Base-by-base conservation (phyloP, 2,329 filamentous ascomycete genomes). In the Purpureocillium takamizusanense region DNA sequence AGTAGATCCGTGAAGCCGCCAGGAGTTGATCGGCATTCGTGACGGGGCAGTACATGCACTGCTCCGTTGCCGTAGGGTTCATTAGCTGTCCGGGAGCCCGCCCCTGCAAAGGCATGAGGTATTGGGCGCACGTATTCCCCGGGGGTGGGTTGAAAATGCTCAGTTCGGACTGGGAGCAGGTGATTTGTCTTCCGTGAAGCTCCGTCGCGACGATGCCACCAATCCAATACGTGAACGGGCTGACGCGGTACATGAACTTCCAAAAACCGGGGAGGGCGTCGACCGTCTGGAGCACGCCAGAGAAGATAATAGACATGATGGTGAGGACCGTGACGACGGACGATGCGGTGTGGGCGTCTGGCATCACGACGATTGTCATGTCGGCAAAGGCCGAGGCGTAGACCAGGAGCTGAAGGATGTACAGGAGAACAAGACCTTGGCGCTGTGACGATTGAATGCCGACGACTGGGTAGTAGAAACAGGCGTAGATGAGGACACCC, bases 371-470 rank as follows among this genome's bases (percentile, higher is more conserved):
- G 40, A 88, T 84, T 28, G 78, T 73, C 74, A 88, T 78, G 50
- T 85, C 77, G 0, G 83, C 77, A 48, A 88, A 88, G 0, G 83
- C 78, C 12, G 73, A 78, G 35, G 81, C 76, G 57, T 81, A 88
- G 46, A 88, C 64, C 52, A 88, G 70, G 51, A 88, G 79, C 45
- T 78, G 66, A 42, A 81, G 67, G 47, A 72, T 68, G 48, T 81
- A 75, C 5, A 86, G 61, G 30, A 86, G 69, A 46, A 86, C 77
- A 2, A 86, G 61, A 0, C 67, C 78, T 44, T 83, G 74, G 2
- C 81, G 72, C 34, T 74, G 67, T 1, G 70, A 65, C 25, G 46
- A 59, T 42, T 71, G 67, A 4, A 66, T 45, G 15, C 68, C 67
- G n/a, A 66, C 53, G 2, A 80, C 69, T 0, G 76, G 73, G 51